phyloP scores from a whole-genome alignment of 177 flowering plant genomes.

The Vitis hybrid region DNA sequence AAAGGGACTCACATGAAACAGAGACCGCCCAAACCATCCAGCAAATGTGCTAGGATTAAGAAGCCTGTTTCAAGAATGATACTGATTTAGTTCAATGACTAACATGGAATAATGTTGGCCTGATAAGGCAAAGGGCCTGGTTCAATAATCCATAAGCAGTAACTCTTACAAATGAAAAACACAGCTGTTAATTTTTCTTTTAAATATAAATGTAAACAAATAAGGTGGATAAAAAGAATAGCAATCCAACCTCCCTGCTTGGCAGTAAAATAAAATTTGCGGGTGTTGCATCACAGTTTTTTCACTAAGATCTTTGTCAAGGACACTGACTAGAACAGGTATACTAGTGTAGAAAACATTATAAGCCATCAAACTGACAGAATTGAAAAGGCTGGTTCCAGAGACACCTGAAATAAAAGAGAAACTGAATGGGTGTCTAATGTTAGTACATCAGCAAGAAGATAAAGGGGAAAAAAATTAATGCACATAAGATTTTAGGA shows the following conservation, averaged over 20 bases:
- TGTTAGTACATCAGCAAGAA: slow-evolving; percentile 34
- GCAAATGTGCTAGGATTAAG: slow-evolving; percentile 98
- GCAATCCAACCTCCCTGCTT: slow-evolving; percentile 82
- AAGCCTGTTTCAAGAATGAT: slow-evolving; percentile 54
- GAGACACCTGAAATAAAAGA: slow-evolving; percentile 98
- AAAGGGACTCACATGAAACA: slow-evolving; percentile 81
- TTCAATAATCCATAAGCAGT: neutral
- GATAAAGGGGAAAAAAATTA: neutral
- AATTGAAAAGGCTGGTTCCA: slow-evolving; percentile 95
- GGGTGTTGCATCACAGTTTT: slow-evolving; percentile 97
- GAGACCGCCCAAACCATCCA: slow-evolving; percentile 97
- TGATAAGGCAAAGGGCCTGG: neutral
- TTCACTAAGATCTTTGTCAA: slow-evolving; percentile 97
- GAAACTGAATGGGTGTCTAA: slow-evolving; percentile 53
- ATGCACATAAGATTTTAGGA: neutral
- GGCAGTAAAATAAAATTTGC: slow-evolving; percentile 93
- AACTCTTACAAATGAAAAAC: slow-evolving; percentile 2
- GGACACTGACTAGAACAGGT: slow-evolving; percentile 86
- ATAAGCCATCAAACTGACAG: slow-evolving; percentile 98
- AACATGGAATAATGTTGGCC: neutral
- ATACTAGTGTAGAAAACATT: slow-evolving; percentile 98
- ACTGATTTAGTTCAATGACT: neutral
- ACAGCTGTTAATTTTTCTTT: neutral
- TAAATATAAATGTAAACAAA: neutral
- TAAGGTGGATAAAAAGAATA: neutral